These are phyloP conservation scores for Pterocarpus santalinus DNA, from an alignment of 306 rosid genomes.

Conservation along the genomic window DNA sequence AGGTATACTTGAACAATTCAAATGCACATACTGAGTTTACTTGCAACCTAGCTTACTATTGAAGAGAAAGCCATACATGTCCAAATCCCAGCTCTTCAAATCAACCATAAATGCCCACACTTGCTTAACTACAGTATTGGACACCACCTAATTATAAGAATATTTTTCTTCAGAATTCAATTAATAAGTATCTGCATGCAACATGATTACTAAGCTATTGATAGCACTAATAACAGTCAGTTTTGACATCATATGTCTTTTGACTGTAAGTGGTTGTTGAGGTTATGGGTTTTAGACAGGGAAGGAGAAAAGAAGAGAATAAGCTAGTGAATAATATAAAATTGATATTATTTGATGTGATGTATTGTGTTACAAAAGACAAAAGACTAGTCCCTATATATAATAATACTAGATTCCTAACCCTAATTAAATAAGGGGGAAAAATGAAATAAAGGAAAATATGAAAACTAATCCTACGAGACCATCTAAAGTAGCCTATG, in stretches of 20 bases:
- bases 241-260: conserved; percentile 9
- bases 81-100: conserved; percentile 17
- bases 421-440: too few relatives aligned
- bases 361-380: background rate
- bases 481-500: too few relatives aligned
- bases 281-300: background rate
- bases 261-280: background rate
- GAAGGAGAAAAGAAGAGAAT: too few relatives aligned
- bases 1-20: conserved; percentile 8
- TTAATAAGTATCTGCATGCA: conserved; percentile 8
- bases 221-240: background rate
- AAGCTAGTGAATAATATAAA: background rate
- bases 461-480: too few relatives aligned
- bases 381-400: too few relatives aligned
- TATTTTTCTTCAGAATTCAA: conserved; percentile 3
- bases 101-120: conserved; percentile 19
- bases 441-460: too few relatives aligned
- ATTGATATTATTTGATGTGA: background rate
- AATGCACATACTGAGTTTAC: conserved; percentile 4
- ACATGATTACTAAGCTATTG: background rate
- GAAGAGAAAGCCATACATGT: conserved; percentile 4
- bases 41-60: conserved; percentile 26
- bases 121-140: conserved; percentile 20
- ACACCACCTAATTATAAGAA: background rate
- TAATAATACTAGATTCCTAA: too few relatives aligned